Conservation (phyloP, 164 flowering plant genomes). For the Annona squamosa region DNA sequence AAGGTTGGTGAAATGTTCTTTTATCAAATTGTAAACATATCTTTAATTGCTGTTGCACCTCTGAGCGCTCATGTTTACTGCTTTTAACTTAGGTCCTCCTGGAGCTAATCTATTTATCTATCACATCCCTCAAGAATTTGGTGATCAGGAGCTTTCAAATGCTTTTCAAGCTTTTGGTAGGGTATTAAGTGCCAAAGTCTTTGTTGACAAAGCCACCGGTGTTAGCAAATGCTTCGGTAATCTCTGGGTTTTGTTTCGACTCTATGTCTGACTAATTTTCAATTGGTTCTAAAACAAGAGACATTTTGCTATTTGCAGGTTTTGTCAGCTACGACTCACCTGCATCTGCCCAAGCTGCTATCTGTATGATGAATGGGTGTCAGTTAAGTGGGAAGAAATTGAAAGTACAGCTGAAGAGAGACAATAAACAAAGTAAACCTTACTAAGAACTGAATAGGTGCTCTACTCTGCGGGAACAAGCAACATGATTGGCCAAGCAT, state of each 20-base stretch:
- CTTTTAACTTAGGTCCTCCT: constrained; percentile 67
- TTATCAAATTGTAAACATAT: background rate
- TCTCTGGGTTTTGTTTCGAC: constrained; percentile 4
- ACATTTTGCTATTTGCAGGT: constrained; percentile 43
- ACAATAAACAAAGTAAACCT: constrained; percentile 76
- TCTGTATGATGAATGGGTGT: constrained; percentile 78
- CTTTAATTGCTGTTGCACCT: constrained; percentile 6
- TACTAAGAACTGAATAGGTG: constrained; percentile 39
- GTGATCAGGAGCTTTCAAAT: constrained; percentile 82
- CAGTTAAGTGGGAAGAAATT: constrained; percentile 93
- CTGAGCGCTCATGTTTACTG: constrained; percentile 3
- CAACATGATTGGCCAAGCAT: constrained; percentile 19
- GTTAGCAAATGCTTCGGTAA: constrained; percentile 98
- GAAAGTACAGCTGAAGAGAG: constrained; percentile 98
- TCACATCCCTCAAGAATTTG: constrained; percentile 98
- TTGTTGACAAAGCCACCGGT: constrained; percentile 92
- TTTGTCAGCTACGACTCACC: constrained; percentile 94
- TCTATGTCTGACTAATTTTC: background rate
- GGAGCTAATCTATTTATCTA: constrained; percentile 96
- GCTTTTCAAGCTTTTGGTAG: constrained; percentile 83
- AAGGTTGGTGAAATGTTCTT: constrained; percentile 50
- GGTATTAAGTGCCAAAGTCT: constrained; percentile 95
- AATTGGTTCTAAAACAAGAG: background rate
- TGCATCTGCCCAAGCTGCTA: constrained; percentile 83
- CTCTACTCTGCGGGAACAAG: constrained; percentile 18